Conservation (phyloP, 2,329 filamentous ascomycete species). For the Hypoxylon sp. region DNA sequence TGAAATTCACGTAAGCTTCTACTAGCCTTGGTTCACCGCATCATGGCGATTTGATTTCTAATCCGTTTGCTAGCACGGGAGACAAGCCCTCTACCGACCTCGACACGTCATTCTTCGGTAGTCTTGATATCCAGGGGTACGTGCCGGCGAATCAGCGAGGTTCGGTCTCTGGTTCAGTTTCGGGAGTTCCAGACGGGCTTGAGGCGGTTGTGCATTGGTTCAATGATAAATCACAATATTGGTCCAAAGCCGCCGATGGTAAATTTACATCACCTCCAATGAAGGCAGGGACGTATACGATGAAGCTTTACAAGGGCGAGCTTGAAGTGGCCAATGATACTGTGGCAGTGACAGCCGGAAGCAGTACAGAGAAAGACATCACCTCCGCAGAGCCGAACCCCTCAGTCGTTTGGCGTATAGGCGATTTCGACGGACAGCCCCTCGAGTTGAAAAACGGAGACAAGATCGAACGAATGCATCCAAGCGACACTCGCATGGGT, state of each 20-base stretch:
- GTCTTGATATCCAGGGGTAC: slow-evolving; percentile 25
- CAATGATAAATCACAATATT: slow-evolving; percentile 31
- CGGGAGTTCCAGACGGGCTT: slow-evolving; percentile 18
- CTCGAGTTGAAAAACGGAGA: slow-evolving; percentile 31
- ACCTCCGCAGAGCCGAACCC: slow-evolving; percentile 22
- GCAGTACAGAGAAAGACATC: slow-evolving; percentile 18
- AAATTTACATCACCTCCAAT: slow-evolving; percentile 28
- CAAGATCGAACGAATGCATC: slow-evolving; percentile 33
- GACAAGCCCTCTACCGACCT: slow-evolving; percentile 20
- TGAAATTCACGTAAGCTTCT: slow-evolving; percentile 25
- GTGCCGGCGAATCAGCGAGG: slow-evolving; percentile 22
- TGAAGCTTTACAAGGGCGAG: slow-evolving; percentile 32
- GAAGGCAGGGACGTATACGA: slow-evolving; percentile 30
- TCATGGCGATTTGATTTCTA: neutral
- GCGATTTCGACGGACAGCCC: slow-evolving; percentile 26
- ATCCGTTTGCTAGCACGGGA: slow-evolving; percentile 12
- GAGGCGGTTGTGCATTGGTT: slow-evolving; percentile 30
- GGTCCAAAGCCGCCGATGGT: slow-evolving; percentile 19
- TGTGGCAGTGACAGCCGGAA: slow-evolving; percentile 17
- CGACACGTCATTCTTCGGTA: slow-evolving; percentile 27
- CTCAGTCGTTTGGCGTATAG: slow-evolving; percentile 29
- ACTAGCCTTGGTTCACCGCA: neutral
- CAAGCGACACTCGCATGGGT: slow-evolving; percentile 24
- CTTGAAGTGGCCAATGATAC: slow-evolving; percentile 28
- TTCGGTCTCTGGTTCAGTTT: slow-evolving; percentile 23